These are phyloP conservation scores for Ciborinia camelliae DNA, from an alignment of 2,329 filamentous ascomycete species.

Conservation along the genomic window DNA sequence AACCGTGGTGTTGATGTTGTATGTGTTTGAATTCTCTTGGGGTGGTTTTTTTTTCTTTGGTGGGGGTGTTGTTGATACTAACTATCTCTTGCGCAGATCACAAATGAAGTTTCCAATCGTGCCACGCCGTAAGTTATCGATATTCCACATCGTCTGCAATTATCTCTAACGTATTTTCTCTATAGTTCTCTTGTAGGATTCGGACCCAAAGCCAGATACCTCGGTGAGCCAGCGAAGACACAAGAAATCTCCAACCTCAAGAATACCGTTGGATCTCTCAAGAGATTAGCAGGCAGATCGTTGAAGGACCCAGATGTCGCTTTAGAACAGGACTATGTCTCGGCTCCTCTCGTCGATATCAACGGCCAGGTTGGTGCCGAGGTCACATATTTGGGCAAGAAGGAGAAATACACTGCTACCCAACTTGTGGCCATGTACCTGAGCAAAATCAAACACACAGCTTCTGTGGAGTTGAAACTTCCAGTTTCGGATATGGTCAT, in stretches of 20 bases:
- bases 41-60: conserved; percentile 7
- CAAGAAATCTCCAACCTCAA: conserved; percentile 99
- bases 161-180: conserved; percentile 22
- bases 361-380: conserved; percentile 94
- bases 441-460: conserved; percentile 88
- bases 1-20: conserved; percentile 99
- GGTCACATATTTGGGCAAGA: conserved; percentile 89
- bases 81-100: conserved; percentile 60
- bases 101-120: conserved; percentile 98
- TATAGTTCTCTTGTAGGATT: conserved; percentile 88
- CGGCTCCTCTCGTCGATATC: conserved; percentile 80
- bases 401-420: conserved; percentile 90
- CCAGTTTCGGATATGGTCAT: conserved; percentile 92
- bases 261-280: conserved; percentile 92
- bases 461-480: conserved; percentile 80
- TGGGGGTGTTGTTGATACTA: conserved; percentile 28
- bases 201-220: conserved; percentile 86
- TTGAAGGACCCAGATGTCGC: conserved; percentile 88
- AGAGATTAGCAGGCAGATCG: conserved; percentile 84
- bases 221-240: conserved; percentile 94
- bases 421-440: conserved; percentile 95
- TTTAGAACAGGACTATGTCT: conserved; percentile 88
- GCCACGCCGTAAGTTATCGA: conserved; percentile 79
- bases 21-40: conserved; percentile 46
- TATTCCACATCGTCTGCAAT: neutral